Conservation (phyloP, 768 basidiomycete genomes). For the Brasilioporus rufonigricans region DNA sequence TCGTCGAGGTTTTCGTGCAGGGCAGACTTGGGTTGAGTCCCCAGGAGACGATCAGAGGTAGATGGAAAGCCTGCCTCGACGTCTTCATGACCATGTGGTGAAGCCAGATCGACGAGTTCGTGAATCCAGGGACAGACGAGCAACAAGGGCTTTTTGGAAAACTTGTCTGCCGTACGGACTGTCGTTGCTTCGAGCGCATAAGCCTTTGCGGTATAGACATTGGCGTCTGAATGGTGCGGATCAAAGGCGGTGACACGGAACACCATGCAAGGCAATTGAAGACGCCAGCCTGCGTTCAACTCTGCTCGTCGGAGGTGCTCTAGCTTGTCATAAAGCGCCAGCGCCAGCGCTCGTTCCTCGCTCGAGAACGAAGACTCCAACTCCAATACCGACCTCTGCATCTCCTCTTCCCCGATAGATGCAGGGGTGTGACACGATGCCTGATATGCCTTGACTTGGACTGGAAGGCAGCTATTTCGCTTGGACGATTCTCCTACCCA, state of each 20-base stretch:
- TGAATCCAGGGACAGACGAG: conserved; percentile 13
- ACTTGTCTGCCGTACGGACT: neutral
- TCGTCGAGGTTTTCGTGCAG: neutral
- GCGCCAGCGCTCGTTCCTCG: neutral
- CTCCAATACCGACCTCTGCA: neutral
- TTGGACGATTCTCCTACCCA: conserved; percentile 3
- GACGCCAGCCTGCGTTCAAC: neutral
- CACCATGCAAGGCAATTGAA: conserved; percentile 1
- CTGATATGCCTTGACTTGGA: neutral
- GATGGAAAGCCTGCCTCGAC: neutral
- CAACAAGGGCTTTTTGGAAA: neutral
- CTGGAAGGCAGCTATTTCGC: conserved; percentile 1
- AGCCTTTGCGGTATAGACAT: neutral
- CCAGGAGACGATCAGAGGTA: no score
- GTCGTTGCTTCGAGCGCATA: neutral
- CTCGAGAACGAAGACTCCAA: neutral
- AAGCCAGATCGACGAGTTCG: neutral
- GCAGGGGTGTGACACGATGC: neutral
- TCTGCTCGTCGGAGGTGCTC: neutral
- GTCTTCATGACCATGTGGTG: neutral
- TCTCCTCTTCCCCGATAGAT: neutral
- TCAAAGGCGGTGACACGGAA: neutral
- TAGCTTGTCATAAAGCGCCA: neutral
- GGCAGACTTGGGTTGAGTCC: no score
- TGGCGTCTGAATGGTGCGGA: neutral